Percentiles rank a stretch among this genome's conserved stretches.
These are phyloP conservation scores for Puccinia polysora DNA, from an alignment of 1,284 basidiomycete species.

Conservation along the genomic window DNA sequence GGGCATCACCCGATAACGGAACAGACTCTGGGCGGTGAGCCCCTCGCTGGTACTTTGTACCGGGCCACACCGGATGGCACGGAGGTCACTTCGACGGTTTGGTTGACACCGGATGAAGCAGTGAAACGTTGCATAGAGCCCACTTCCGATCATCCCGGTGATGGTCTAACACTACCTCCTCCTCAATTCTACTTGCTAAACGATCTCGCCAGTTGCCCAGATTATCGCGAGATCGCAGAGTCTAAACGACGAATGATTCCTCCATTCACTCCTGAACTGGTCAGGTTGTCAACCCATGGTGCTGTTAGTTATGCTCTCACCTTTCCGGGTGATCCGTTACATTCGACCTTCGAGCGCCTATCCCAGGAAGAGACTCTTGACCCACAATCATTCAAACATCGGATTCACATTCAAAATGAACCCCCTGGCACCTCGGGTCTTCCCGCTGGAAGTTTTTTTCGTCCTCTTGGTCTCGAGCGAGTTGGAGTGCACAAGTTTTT, in stretches of 20 bases:
- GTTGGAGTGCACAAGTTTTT: slow-evolving; percentile 13
- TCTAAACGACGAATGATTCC: neutral
- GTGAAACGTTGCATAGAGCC: slow-evolving; percentile 21
- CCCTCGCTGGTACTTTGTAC: neutral
- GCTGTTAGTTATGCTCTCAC: neutral
- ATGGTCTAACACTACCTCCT: slow-evolving; percentile 45
- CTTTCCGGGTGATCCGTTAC: slow-evolving; percentile 37
- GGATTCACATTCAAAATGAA: slow-evolving; percentile 20
- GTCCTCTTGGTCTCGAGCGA: slow-evolving; percentile 17
- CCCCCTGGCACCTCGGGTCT: neutral
- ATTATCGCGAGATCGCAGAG: slow-evolving; percentile 20
- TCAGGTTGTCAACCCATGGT: slow-evolving; percentile 3
- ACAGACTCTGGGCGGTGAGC: neutral
- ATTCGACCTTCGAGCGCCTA: slow-evolving; percentile 14
- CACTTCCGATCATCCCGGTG: neutral
- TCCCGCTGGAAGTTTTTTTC: slow-evolving; percentile 18
- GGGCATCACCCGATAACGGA: neutral
- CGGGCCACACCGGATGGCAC: slow-evolving; percentile 43
- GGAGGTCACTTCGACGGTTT: slow-evolving; percentile 45
- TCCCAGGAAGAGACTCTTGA: neutral
- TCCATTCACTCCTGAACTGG: slow-evolving; percentile 26
- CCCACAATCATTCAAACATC: neutral
- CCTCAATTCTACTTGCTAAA: slow-evolving; percentile 48
- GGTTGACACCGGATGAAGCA: slow-evolving; percentile 47
- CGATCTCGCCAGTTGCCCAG: slow-evolving; percentile 41